phyloP scores from a whole-genome alignment of 2,329 filamentous ascomycete genomes.

The Thermoascus crustaceus region DNA sequence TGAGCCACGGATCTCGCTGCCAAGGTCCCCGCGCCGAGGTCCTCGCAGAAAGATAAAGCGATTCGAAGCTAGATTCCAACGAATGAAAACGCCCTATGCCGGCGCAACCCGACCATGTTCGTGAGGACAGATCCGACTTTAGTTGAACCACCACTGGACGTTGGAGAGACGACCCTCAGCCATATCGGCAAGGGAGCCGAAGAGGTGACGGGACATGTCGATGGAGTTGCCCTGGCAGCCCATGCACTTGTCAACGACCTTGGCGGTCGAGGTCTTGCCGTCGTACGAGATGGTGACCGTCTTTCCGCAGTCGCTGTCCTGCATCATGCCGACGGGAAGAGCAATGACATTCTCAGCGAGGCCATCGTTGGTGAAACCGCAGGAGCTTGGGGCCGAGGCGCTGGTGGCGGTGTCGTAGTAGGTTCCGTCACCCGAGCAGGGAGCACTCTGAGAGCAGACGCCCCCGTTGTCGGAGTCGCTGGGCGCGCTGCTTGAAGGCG shows the following conservation, averaged over 20 bases:
- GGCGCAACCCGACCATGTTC: conserved; percentile 4
- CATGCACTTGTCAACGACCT: conserved; percentile 67
- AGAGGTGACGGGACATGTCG: conserved; percentile 53
- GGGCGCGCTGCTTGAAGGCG: no score
- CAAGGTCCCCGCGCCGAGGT: neutral
- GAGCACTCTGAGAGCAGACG: conserved; percentile 17
- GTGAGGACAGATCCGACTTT: conserved; percentile 10
- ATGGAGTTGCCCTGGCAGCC: conserved; percentile 52
- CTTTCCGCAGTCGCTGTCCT: conserved; percentile 63
- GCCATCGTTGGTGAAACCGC: conserved; percentile 56
- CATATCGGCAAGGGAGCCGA: conserved; percentile 40
- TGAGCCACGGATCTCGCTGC: neutral
- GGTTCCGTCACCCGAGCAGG: conserved; percentile 57
- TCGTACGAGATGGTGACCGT: conserved; percentile 55
- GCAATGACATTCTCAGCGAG: conserved; percentile 57
- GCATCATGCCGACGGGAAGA: conserved; percentile 57
- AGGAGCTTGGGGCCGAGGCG: conserved; percentile 40
- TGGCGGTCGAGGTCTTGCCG: conserved; percentile 52
- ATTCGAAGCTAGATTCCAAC: neutral
- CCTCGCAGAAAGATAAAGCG: neutral
- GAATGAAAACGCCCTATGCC: conserved; percentile 1
- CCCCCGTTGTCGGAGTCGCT: conserved; percentile 11
- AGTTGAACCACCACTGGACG: conserved; percentile 35
- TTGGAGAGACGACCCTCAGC: conserved; percentile 33
- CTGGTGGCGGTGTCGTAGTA: conserved; percentile 64